These are phyloP conservation scores for Claviceps pazoutovae DNA, from an alignment of 2,329 filamentous ascomycete species.

Conservation along the genomic window DNA sequence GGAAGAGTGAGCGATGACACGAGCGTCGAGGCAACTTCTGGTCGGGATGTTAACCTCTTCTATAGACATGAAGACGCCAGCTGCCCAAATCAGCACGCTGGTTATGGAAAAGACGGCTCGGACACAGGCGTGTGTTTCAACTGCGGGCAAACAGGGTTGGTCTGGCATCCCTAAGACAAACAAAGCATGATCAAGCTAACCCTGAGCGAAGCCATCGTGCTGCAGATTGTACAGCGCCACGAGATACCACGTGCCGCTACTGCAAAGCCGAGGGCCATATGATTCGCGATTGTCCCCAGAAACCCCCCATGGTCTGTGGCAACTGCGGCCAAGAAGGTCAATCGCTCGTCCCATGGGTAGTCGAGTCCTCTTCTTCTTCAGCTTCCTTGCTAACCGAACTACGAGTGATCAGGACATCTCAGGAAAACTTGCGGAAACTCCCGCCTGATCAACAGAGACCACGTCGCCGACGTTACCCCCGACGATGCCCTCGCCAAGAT, in stretches of 20 bases:
- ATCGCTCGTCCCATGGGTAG: too few relatives aligned
- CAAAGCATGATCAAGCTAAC: constrained; percentile 3
- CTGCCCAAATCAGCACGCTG: constrained; percentile 6
- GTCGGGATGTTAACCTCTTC: background rate
- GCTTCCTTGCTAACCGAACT: constrained; percentile 11
- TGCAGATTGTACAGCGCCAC: constrained; percentile 22
- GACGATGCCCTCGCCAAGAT: constrained; percentile 48
- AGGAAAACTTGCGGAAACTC: constrained; percentile 42
- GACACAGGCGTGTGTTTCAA: constrained; percentile 21
- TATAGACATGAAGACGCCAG: constrained; percentile 4
- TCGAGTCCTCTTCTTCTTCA: constrained; percentile 8
- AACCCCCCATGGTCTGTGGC: constrained; percentile 40
- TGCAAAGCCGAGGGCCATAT: constrained; percentile 40
- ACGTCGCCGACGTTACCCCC: constrained; percentile 32
- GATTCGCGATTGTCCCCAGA: constrained; percentile 48
- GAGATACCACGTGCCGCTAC: constrained; percentile 24
- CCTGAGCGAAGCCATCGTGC: constrained; percentile 14
- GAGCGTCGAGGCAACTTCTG: background rate
- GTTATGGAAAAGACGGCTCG: background rate
- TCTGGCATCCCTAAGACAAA: background rate
- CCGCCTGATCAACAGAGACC: constrained; percentile 41
- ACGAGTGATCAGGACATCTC: constrained; percentile 33
- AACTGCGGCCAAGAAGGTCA: constrained; percentile 49
- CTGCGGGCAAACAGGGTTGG: constrained; percentile 24
- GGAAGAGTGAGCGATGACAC: constrained; percentile 4